A percentile compares a stretch with the other conserved stretches of the same genome.
These are phyloP conservation scores for Cicer arietinum DNA, from an alignment of 306 rosid species.

Conservation along the genomic window DNA sequence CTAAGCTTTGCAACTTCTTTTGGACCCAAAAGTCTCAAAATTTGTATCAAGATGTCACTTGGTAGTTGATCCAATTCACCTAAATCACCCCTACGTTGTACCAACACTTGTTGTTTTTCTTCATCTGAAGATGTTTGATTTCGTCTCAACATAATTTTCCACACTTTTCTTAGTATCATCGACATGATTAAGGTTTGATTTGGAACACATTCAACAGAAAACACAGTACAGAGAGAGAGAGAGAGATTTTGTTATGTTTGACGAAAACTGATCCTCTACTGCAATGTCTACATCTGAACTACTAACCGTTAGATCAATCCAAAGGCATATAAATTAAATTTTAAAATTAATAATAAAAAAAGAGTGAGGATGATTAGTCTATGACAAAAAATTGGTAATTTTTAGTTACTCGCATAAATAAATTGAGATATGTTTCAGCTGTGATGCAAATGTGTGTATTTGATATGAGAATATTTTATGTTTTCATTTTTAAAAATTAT, in stretches of 20 bases:
- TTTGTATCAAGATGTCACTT: slow-evolving; percentile 62
- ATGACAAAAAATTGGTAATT: too few relatives aligned
- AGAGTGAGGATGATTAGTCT: too few relatives aligned
- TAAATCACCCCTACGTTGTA: slow-evolving; percentile 20
- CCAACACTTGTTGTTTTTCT: not conserved
- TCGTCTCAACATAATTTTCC: slow-evolving; percentile 54
- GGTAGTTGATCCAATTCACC: slow-evolving; percentile 71
- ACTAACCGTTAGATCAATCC: too few relatives aligned
- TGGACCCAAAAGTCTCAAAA: slow-evolving; percentile 68
- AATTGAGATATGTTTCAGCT: too few relatives aligned
- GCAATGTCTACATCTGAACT: too few relatives aligned
- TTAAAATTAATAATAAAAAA: too few relatives aligned
- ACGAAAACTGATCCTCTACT: too few relatives aligned
- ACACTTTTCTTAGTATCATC: slow-evolving; percentile 60
- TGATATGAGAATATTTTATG: too few relatives aligned
- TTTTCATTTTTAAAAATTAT: too few relatives aligned
- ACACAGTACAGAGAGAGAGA: not conserved
- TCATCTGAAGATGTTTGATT: not conserved
- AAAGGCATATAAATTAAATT: too few relatives aligned
- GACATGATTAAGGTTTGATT: slow-evolving; percentile 43
- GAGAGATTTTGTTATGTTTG: not conserved
- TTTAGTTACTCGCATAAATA: too few relatives aligned
- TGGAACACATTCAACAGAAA: not conserved
- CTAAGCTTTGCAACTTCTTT: slow-evolving; percentile 63
- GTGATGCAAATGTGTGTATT: too few relatives aligned